Evolutionary conservation across 176 grass and related monocot genomes (phyloP), one percentile per base, ranked within the genome.

Genomic region (Rhynchospora breviuscula): DNA sequence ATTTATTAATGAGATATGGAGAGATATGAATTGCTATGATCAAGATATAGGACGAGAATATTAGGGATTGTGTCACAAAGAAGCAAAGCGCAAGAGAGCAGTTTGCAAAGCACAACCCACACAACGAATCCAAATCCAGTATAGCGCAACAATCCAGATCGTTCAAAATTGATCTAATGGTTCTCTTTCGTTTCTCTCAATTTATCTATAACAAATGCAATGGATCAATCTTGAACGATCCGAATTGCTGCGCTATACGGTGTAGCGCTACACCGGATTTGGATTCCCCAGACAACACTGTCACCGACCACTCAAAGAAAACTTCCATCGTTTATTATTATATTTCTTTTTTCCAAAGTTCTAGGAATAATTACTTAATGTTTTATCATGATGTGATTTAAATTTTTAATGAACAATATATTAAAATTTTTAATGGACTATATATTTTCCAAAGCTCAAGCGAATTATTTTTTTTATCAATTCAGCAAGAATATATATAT

Each of bases 251-350:
- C n/a, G n/a, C n/a, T n/a, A n/a, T n/a, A n/a, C n/a, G n/a, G n/a
- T n/a, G n/a, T n/a, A n/a, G n/a, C n/a, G n/a, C n/a, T n/a, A n/a
- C n/a, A n/a, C n/a, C n/a, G n/a, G n/a, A n/a, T n/a, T n/a, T n/a
- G n/a, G n/a, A n/a, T n/a, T n/a, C n/a, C n/a, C 1, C 26, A 63
- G 79, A 40, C 76, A 82, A 47, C 35, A 15, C 3, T 23, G 53
- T 51, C 61, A 82, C 80, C 80, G 80, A 67, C 80, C 60, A 82
- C 67, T 6, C 67, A 23, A 67, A 67, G 21, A 66, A 67, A 81
- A 82, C 23, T 47, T 23, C 7, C 11, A 78, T 56, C 23, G 3
- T 14, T 17, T 18, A 8, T 69, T 44, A 25, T 46, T 52, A 12
- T 74, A 40, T 23, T 48, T 52, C 14, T 9, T 33, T 78, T 78